These are phyloP conservation scores for Pseudogymnoascus sp. DNA, from an alignment of 2,329 filamentous ascomycete genomes.

Conservation along the genomic window DNA sequence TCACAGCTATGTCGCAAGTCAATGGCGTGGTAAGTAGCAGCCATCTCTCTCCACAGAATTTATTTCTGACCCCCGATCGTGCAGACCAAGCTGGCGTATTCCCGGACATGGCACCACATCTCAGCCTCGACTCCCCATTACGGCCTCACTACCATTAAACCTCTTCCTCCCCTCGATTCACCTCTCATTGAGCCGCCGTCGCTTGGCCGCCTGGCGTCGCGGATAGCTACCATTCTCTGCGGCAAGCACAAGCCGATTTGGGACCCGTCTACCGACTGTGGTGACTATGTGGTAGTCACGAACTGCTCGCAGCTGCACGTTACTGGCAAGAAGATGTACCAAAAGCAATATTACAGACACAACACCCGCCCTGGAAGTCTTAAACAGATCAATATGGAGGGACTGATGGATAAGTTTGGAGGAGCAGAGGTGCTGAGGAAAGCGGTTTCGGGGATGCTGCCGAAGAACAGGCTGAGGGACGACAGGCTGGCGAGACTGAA, in stretches of 20 bases:
- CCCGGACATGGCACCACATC: constrained; percentile 83
- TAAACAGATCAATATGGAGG: constrained; percentile 86
- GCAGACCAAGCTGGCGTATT: constrained; percentile 93
- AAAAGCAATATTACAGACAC: constrained; percentile 95
- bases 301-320: constrained; percentile 79
- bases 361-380: constrained; percentile 83
- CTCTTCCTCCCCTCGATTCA: constrained; percentile 29
- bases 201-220: constrained; percentile 81
- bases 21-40: constrained; percentile 56
- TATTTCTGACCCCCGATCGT: constrained; percentile 7
- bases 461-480: constrained; percentile 89
- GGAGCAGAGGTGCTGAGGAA: constrained; percentile 84
- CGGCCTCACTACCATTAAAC: constrained; percentile 44
- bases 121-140: constrained; percentile 61
- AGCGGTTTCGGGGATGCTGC: constrained; percentile 93
- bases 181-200: constrained; percentile 54
- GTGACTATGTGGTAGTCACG: constrained; percentile 94
- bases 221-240: constrained; percentile 84
- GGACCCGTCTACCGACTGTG: constrained; percentile 95
- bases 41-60: neutral
- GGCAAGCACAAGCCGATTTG: constrained; percentile 99
- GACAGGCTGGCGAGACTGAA: constrained; percentile 82
- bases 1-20: constrained; percentile 62
- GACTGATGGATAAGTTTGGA: constrained; percentile 87
- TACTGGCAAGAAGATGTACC: constrained; percentile 84